phyloP scores from a whole-genome alignment of 2,329 filamentous ascomycete genomes.

The Epichloe gansuensis region DNA sequence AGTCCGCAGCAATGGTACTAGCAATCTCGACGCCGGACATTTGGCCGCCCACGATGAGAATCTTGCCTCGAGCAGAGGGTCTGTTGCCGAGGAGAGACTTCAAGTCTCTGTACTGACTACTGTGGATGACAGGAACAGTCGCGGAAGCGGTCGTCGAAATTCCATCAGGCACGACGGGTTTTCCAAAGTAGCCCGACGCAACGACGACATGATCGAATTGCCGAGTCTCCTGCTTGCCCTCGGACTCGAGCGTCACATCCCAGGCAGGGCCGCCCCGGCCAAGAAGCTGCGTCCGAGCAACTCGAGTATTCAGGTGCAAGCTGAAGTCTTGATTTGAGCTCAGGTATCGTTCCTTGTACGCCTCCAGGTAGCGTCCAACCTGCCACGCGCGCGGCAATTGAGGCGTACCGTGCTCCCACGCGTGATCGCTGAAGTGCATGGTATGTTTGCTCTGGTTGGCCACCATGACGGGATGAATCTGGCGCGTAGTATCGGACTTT shows the following conservation, averaged over 20 bases:
- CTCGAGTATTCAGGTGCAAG: constrained; percentile 36
- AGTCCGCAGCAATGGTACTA: constrained; percentile 55
- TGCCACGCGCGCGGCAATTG: constrained; percentile 68
- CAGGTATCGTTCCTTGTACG: constrained; percentile 50
- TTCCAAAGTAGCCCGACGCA: constrained; percentile 65
- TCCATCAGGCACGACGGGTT: constrained; percentile 37
- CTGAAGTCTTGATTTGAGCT: constrained; percentile 25
- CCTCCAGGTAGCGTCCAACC: constrained; percentile 59
- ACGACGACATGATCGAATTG: constrained; percentile 62
- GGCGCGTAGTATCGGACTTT: constrained; percentile 34
- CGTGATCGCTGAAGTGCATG: constrained; percentile 58
- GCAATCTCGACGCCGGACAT: constrained; percentile 76
- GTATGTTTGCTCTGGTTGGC: constrained; percentile 70
- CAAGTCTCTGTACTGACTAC: constrained; percentile 51
- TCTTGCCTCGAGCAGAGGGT: constrained; percentile 37
- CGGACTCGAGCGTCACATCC: constrained; percentile 27
- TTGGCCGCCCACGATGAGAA: constrained; percentile 66
- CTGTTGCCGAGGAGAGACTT: constrained; percentile 31
- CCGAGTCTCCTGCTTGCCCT: constrained; percentile 27
- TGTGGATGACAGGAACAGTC: constrained; percentile 49
- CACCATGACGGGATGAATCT: constrained; percentile 54
- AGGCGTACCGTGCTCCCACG: constrained; percentile 50
- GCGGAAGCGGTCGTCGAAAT: constrained; percentile 18
- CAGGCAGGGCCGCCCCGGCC: constrained; percentile 24
- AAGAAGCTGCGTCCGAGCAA: constrained; percentile 25